Evolutionary conservation across 202 grass and related monocot species (phyloP).

Genomic region (Panicum virgatum): DNA sequence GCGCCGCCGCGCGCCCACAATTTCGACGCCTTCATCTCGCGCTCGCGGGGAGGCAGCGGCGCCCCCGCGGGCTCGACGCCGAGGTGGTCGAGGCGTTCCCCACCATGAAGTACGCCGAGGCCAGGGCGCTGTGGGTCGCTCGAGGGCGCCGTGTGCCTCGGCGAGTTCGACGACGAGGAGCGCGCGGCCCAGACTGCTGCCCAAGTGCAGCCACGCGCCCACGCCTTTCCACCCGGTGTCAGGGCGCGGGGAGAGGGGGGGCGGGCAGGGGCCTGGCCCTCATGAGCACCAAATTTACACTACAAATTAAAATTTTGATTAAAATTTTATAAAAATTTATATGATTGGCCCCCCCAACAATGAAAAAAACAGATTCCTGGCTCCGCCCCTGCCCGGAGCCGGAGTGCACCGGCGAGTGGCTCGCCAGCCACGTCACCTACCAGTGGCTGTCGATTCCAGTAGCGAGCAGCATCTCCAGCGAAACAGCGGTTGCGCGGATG

Average conservation of each 20-base stretch:
- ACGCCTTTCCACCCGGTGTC: no score
- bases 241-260: no score
- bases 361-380: no score
- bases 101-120: slow-evolving; percentile 72
- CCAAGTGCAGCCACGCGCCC: slow-evolving; percentile 79
- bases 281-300: no score
- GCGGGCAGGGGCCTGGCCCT: no score
- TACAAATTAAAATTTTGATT: no score
- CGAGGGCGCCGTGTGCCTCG: slow-evolving; percentile 89
- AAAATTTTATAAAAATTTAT: no score
- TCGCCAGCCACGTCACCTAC: slow-evolving; percentile 71
- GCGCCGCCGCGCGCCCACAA: slow-evolving; percentile 12
- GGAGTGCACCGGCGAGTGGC: slow-evolving; percentile 84
- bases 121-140: slow-evolving; percentile 62
- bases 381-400: no score
- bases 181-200: slow-evolving; percentile 64
- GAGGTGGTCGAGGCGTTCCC: slow-evolving; percentile 69
- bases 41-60: slow-evolving; percentile 42
- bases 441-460: background rate
- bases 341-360: no score
- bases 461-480: slow-evolving; percentile 36
- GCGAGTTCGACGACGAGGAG: slow-evolving; percentile 90
- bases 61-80: slow-evolving; percentile 48
- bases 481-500: background rate
- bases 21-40: slow-evolving; percentile 11